These are phyloP conservation scores for Cutaneotrichosporon cavernicola DNA, from an alignment of 1,284 basidiomycete species.

Conservation along the genomic window DNA sequence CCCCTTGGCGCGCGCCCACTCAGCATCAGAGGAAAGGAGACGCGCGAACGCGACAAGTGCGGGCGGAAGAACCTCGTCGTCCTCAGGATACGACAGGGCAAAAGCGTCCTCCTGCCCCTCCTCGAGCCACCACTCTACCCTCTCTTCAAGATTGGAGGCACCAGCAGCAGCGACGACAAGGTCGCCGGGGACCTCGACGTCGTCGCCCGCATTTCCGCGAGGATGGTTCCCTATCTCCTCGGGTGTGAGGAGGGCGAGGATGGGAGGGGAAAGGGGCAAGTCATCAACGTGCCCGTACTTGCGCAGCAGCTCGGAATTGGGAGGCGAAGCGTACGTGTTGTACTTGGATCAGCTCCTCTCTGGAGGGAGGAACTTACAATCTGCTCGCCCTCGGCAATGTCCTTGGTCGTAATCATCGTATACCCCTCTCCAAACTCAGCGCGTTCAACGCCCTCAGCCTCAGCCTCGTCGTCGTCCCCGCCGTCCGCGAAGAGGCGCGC, in stretches of 20 bases:
- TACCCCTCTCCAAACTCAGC: constrained; percentile 23
- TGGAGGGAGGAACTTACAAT: constrained; percentile 62
- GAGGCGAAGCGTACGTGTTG: constrained; percentile 94
- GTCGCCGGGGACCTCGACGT: constrained; percentile 80
- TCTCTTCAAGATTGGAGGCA: constrained; percentile 41
- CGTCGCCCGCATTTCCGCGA: constrained; percentile 76
- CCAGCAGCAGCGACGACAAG: constrained; percentile 62
- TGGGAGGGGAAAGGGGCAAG: constrained; percentile 58
- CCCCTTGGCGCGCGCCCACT: constrained; percentile 64
- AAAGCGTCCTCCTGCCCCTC: constrained; percentile 82
- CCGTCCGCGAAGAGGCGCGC: constrained; percentile 51
- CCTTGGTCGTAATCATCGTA: constrained; percentile 32
- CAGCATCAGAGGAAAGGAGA: constrained; percentile 64
- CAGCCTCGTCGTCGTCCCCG: constrained; percentile 23
- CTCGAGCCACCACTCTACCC: constrained; percentile 89
- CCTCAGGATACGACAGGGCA: constrained; percentile 58
- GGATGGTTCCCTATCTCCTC: constrained; percentile 34
- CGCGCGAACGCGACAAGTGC: constrained; percentile 69
- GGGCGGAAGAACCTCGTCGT: constrained; percentile 57
- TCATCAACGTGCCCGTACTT: constrained; percentile 92
- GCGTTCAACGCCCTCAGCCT: constrained; percentile 13
- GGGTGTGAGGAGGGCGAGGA: constrained; percentile 21
- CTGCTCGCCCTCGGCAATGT: constrained; percentile 76
- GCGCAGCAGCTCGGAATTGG: constrained; percentile 90
- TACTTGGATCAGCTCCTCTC: constrained; percentile 58